These are phyloP conservation scores for Beauveria brongniartii DNA, from an alignment of 2,329 filamentous ascomycete genomes.

Conservation along the genomic window DNA sequence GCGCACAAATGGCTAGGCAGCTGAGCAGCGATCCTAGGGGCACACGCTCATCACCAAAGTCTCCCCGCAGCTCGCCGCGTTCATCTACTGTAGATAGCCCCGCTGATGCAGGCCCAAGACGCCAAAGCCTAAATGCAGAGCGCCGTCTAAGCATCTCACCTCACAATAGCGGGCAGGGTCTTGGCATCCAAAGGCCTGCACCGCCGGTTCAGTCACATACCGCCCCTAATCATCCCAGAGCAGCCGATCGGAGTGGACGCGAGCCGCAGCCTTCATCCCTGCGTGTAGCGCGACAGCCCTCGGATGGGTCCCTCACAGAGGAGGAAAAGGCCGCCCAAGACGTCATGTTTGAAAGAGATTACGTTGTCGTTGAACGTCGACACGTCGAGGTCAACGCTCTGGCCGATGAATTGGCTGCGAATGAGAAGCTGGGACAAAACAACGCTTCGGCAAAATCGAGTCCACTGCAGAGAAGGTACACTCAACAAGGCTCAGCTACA, in stretches of 20 bases:
- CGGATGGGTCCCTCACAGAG: constrained; percentile 38
- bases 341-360: constrained; percentile 84
- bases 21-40: constrained; percentile 30
- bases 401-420: constrained; percentile 87
- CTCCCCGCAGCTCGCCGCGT: constrained; percentile 34
- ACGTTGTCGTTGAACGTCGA: constrained; percentile 90
- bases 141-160: constrained; percentile 34
- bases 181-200: constrained; percentile 43
- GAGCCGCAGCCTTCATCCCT: constrained; percentile 8
- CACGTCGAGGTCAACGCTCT: constrained; percentile 96
- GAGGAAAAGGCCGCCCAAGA: constrained; percentile 74
- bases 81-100: constrained; percentile 38
- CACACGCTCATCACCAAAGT: constrained; percentile 23
- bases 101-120: constrained; percentile 24
- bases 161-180: constrained; percentile 38
- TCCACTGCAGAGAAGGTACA: constrained; percentile 65
- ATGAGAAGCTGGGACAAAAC: constrained; percentile 51
- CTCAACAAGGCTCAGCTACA: constrained; percentile 64
- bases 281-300: constrained; percentile 3
- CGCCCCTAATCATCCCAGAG: constrained; percentile 35
- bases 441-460: constrained; percentile 47
- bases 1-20: constrained; percentile 24
- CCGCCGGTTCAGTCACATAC: constrained; percentile 39
- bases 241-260: constrained; percentile 15
- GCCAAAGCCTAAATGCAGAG: constrained; percentile 19